Percentiles rank a stretch among this genome's conserved stretches.
phyloP scores from a whole-genome alignment of 1,284 basidiomycete species.

The Phylloporus gajari region DNA sequence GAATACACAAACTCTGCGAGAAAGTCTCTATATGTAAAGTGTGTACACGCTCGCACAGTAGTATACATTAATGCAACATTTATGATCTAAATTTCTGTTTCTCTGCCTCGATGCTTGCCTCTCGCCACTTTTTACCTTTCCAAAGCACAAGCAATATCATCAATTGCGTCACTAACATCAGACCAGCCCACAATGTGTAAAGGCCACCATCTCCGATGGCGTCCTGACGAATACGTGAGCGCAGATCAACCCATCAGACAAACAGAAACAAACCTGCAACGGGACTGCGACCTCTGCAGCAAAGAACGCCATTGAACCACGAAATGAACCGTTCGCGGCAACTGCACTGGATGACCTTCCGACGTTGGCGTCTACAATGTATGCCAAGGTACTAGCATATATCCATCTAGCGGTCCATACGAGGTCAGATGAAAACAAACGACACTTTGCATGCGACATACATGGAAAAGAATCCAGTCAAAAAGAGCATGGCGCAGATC shows the following conservation, averaged over 20 bases:
- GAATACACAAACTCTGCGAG: too few species aligned
- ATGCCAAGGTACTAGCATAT: slow-evolving; percentile 1
- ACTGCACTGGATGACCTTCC: not conserved
- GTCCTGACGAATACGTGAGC: not conserved
- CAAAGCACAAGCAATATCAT: not conserved
- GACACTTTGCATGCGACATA: not conserved
- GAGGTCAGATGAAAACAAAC: not conserved
- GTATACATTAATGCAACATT: not conserved
- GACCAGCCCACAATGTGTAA: slow-evolving; percentile 1
- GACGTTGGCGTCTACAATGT: not conserved
- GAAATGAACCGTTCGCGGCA: not conserved
- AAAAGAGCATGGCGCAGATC: slow-evolving; percentile 1
- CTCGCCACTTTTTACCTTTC: slow-evolving; percentile 3
- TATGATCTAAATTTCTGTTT: not conserved
- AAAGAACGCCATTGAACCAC: not conserved
- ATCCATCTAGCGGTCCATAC: not conserved
- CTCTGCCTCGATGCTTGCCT: not conserved
- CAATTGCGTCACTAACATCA: not conserved
- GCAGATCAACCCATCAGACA: not conserved
- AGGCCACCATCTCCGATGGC: slow-evolving; percentile 1
- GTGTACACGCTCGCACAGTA: too few species aligned
- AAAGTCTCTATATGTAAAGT: too few species aligned
- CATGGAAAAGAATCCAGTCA: slow-evolving; percentile 2
- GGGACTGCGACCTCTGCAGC: slow-evolving; percentile 1
- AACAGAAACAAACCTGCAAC: not conserved